phyloP scores from a whole-genome alignment of 2,329 filamentous ascomycete genomes.

The Coccinonectria pachysandricola region DNA sequence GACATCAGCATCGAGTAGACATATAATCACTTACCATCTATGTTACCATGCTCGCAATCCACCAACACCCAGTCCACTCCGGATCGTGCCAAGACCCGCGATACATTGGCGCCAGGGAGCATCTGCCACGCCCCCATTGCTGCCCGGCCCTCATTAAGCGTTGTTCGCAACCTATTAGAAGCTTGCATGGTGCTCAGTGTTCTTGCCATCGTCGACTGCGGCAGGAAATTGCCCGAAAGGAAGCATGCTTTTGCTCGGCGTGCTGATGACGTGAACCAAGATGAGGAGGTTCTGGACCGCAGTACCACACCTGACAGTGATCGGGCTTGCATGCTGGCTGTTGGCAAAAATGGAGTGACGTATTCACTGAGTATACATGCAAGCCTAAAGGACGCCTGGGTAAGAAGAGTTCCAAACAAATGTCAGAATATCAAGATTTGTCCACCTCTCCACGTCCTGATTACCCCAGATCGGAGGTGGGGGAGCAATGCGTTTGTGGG shows the following conservation, averaged over 20 bases:
- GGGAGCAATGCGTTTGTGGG: no score
- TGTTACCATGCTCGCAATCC: constrained; percentile 43
- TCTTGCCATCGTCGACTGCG: constrained; percentile 5
- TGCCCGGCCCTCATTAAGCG: constrained; percentile 36
- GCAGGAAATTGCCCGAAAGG: constrained; percentile 4
- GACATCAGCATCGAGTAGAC: no score
- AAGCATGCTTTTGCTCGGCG: constrained; percentile 10
- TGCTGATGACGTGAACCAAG: constrained; percentile 6
- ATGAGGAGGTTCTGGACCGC: no score
- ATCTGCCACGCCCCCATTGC: constrained; percentile 54
- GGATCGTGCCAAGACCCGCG: constrained; percentile 46
- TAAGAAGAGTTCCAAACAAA: no score
- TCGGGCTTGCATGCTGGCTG: no score
- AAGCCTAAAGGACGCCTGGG: no score
- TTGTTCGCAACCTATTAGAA: constrained; percentile 38
- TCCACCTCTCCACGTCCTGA: no score
- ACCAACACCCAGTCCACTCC: constrained; percentile 59
- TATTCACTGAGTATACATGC: no score
- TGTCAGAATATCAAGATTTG: no score
- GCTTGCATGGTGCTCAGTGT: constrained; percentile 27
- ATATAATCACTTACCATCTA: constrained; percentile 33
- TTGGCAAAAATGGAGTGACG: no score
- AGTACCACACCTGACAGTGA: no score
- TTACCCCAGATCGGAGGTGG: no score
- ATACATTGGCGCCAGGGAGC: constrained; percentile 49